phyloP scores from a whole-genome alignment of 805 yeast genomes.

The Dipodascopsis uninucleata region DNA sequence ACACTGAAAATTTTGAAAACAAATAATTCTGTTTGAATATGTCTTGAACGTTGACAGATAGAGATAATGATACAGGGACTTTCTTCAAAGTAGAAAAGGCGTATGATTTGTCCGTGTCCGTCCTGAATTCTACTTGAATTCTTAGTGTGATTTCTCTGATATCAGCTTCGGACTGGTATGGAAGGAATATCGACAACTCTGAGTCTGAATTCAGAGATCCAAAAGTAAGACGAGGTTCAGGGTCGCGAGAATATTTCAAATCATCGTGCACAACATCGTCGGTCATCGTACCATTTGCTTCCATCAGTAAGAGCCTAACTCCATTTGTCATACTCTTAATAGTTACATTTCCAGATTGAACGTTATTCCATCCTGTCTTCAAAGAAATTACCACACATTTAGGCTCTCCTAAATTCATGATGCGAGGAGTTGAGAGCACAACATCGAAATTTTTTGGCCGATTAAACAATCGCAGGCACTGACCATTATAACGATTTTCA shows the following conservation, averaged over 20 bases:
- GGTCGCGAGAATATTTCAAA: slow-evolving; percentile 2
- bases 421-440: slow-evolving; percentile 6
- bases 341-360: slow-evolving; percentile 7
- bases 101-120: slow-evolving; percentile 28
- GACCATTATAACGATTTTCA: slow-evolving; percentile 1
- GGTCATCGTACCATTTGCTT: slow-evolving; percentile 3
- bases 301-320: slow-evolving; percentile 6
- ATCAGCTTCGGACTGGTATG: slow-evolving; percentile 32
- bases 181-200: slow-evolving; percentile 29
- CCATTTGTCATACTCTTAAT: slow-evolving; percentile 23
- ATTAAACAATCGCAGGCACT: slow-evolving; percentile 12
- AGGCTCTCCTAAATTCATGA: slow-evolving; percentile 14
- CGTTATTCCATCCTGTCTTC: slow-evolving; percentile 26
- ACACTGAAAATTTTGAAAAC: slow-evolving; percentile 66
- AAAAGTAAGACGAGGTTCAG: slow-evolving; percentile 3
- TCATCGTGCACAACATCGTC: background rate
- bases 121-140: slow-evolving; percentile 29
- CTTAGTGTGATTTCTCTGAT: slow-evolving; percentile 28
- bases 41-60: slow-evolving; percentile 79
- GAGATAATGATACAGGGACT: slow-evolving; percentile 41
- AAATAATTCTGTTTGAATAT: slow-evolving; percentile 56
- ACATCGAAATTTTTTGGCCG: slow-evolving; percentile 26
- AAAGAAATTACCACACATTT: slow-evolving; percentile 12
- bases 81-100: slow-evolving; percentile 23
- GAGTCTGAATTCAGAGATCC: slow-evolving; percentile 5